Base-by-base conservation (phyloP, 192 early-diverging fungal genomes). In the Linnemannia zychae region DNA sequence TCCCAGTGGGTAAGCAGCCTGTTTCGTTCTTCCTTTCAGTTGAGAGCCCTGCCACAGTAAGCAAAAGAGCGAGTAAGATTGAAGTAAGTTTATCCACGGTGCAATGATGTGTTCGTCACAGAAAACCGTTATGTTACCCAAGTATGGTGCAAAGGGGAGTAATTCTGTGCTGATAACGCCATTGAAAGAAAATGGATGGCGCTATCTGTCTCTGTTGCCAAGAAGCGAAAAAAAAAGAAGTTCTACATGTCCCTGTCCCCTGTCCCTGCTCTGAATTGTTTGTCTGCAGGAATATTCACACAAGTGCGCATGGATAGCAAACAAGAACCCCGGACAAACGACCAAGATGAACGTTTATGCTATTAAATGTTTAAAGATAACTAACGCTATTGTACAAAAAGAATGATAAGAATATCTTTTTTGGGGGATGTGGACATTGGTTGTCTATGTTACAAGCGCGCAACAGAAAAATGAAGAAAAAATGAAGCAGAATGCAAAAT, bases 111-210 rank as follows among this genome's bases (percentile, higher is more conserved):
- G n/a, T n/a, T n/a, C n/a, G n/a, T n/a, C n/a, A n/a, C 31, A 24
- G 57, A 53, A 57, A 57, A 11, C 53, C n/a, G 22, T 7, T 60
- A 31, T 24, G 40, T 44, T 44, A 31, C 57, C 7, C 57, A 63
- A 63, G 57, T 44, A 63, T 63, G 57, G 28, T 63, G 57, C 57
- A 63, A 63, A 63, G 28, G 28, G 31, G 57, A 63, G 57, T 28
- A 63, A 31, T 63, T 63, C 57, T 63, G 24, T 28, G 57, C 28
- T 63, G 57, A 63, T 63, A 63, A 3, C 3, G 9, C 4, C 40
- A 44, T 44, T 44, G 40, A 44, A 9, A 44, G 4, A 24, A 13
- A 12, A 33, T n/a, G 12, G 3, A 33, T 13, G 24, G 57, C 57
- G 28, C 57, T 16, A 13, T 33, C 52, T 57, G 52, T 9, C 3